These are phyloP conservation scores for Coprinopsis sp. DNA, from an alignment of 768 basidiomycete genomes.

Conservation along the genomic window DNA sequence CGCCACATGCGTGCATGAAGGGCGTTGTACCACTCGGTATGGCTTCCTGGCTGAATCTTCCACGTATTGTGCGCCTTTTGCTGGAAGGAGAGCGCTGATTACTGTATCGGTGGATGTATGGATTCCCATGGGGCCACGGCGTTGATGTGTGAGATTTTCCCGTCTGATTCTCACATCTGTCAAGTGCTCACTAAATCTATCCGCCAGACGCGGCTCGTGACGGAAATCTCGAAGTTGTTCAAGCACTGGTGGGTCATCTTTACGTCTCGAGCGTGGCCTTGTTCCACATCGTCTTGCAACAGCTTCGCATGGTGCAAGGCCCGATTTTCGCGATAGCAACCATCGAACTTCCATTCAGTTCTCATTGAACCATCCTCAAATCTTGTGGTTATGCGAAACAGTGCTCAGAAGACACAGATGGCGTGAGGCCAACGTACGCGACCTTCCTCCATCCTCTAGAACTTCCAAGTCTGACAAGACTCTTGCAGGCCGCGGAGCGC, in stretches of 20 bases:
- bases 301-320: constrained; percentile 62
- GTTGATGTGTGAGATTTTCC: constrained; percentile 67
- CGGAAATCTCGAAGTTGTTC: constrained; percentile 62
- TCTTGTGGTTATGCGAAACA: constrained; percentile 68
- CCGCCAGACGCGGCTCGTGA: constrained; percentile 71
- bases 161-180: constrained; percentile 11
- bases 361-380: constrained; percentile 53
- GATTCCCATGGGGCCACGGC: constrained; percentile 75
- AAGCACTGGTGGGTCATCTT: constrained; percentile 50
- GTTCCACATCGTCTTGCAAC: no score
- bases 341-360: constrained; percentile 71
- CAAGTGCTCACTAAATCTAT: constrained; percentile 17
- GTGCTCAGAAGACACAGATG: constrained; percentile 58
- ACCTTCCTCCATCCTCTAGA: constrained; percentile 5
- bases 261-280: constrained; percentile 1
- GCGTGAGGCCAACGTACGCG: constrained; percentile 53
- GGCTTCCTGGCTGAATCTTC: constrained; percentile 73
- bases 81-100: constrained; percentile 58
- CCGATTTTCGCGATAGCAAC: constrained; percentile 69
- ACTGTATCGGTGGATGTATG: constrained; percentile 66
- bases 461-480: constrained; percentile 10
- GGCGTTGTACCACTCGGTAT: constrained; percentile 76
- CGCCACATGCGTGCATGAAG: constrained; percentile 63
- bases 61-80: constrained; percentile 55
- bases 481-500: constrained; percentile 34